Base-by-base conservation (phyloP, 1,284 basidiomycete species). In the Rugosomyces carneus region DNA sequence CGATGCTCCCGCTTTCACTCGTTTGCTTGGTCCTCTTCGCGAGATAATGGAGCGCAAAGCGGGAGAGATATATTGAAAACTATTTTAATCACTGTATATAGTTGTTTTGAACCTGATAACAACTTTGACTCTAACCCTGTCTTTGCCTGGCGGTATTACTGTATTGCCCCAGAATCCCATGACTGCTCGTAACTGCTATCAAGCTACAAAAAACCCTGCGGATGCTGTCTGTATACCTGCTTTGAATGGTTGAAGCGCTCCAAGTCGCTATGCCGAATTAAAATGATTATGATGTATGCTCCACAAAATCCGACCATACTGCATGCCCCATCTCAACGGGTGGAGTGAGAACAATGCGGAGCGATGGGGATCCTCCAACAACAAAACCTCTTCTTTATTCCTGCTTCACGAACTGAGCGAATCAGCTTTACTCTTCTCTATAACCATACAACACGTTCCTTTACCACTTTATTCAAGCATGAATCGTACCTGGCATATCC, bases 1-100 rank as follows among this genome's bases (percentile, higher is more conserved):
- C 55, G 93, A 93, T 57, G 93, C 93, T 45, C 80, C 90, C 53
- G 91, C 95, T 2, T 99, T 99, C 63, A 97, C 93, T 5, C 83
- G 95, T 41, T 72, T 99, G 23, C 80, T 99, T 31, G 95, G 96
- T 3, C 94, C 94, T 8, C 66, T 93, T 49, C 78, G 88, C 36
- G 89, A 90, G 57, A 84, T 93, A 59, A 88, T 93, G 87, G 87
- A 90, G 60, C 78, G 88, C 37, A 84, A 87, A 55, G 90, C 89
- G 15, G 78, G 69, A 21, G 69, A 73, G 49, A 58, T 56, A 21
- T 72, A 72, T 50, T 66, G 66, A 32, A 42, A 18, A n/a, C 37
- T 27, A 7, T 40, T 31, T 36, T 26, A 29, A 40, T n/a, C n/a
- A n/a, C n/a, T n/a, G n/a, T n/a, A n/a, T n/a, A n/a, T n/a, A n/a